Percentiles rank a stretch among this genome's conserved stretches.
These are phyloP conservation scores for Epipyxis sp. DNA, from an alignment of 108 stramenopile species.

Conservation along the genomic window DNA sequence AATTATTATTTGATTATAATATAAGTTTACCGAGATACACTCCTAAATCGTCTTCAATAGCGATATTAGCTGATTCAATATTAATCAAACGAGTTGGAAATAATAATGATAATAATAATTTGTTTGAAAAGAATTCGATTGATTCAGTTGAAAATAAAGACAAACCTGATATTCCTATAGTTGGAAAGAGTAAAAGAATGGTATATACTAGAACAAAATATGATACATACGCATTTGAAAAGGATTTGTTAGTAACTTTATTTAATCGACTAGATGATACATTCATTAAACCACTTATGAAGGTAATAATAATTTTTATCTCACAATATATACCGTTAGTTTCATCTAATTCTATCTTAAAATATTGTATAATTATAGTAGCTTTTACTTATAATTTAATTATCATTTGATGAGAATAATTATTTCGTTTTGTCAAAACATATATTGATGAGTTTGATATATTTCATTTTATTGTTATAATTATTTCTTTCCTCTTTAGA, in stretches of 20 bases:
- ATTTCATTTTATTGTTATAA: neutral
- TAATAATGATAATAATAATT: neutral
- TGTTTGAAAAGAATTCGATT: neutral
- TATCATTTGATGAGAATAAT: too few species aligned
- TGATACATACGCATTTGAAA: neutral
- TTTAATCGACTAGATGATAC: neutral
- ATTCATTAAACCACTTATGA: neutral
- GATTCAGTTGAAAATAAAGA: too few species aligned
- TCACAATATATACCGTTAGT: neutral
- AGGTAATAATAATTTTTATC: neutral
- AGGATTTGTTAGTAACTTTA: neutral
- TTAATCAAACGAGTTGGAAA: neutral
- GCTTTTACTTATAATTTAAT: too few species aligned
- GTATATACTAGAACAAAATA: too few species aligned
- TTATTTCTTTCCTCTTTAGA: neutral
- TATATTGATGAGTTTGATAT: neutral
- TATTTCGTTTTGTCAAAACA: too few species aligned
- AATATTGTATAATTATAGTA: too few species aligned
- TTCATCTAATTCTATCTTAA: neutral
- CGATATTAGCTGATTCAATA: neutral
- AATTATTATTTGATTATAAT: neutral
- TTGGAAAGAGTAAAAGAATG: too few species aligned
- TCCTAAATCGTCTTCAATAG: neutral
- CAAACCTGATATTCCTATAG: too few species aligned
- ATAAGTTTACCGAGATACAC: neutral